Conservation (phyloP, 2,329 filamentous ascomycete species). For the Lasiodiplodia citricola region DNA sequence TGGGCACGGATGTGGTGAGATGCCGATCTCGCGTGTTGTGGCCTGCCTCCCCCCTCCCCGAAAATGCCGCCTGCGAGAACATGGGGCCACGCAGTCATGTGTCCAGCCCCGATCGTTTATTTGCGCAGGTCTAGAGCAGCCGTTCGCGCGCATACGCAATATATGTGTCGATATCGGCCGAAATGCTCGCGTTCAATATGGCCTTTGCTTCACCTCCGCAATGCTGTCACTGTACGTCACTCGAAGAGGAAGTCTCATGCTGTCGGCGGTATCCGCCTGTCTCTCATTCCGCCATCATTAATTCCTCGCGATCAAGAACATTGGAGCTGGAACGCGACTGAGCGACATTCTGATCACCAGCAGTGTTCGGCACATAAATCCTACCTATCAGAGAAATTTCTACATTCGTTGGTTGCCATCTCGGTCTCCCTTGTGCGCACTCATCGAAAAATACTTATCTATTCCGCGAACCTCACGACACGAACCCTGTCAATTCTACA, state of each 20-base stretch:
- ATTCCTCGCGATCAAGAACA: background rate
- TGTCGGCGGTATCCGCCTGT: background rate
- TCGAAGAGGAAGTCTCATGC: background rate
- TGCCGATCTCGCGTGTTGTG: slow-evolving; percentile 21
- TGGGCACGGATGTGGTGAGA: slow-evolving; percentile 7
- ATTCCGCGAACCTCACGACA: background rate
- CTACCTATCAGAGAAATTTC: too few species aligned
- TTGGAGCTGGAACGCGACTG: background rate
- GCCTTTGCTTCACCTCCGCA: background rate
- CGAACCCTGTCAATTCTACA: background rate
- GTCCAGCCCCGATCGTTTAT: background rate
- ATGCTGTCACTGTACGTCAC: background rate
- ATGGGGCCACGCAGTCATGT: slow-evolving; percentile 15
- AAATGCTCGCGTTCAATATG: slow-evolving; percentile 8
- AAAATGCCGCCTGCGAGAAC: slow-evolving; percentile 16
- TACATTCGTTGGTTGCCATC: background rate
- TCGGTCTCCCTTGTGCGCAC: background rate
- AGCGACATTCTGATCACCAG: background rate
- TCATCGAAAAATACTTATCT: background rate
- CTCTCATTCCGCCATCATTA: background rate
- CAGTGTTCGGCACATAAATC: background rate
- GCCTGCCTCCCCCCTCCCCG: slow-evolving; percentile 7
- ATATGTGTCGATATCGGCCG: slow-evolving; percentile 15
- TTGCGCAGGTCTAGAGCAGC: slow-evolving; percentile 9
- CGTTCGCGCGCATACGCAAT: background rate